Evolutionary conservation across 768 basidiomycete species (phyloP).

Genomic region (Dentipellis sp.): DNA sequence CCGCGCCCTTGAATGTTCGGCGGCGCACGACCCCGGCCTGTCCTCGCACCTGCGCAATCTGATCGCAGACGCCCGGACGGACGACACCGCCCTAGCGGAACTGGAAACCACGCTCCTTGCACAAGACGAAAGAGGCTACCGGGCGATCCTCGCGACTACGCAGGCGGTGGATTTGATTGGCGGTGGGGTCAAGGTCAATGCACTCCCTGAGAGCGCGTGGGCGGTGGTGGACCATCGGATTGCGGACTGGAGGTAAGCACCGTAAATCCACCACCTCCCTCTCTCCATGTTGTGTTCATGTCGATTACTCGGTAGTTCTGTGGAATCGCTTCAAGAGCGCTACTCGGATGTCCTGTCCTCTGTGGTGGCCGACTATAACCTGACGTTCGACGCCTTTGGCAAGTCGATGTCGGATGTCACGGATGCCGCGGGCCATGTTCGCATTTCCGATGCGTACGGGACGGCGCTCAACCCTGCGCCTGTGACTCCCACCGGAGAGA

Average conservation of each 20-base stretch:
- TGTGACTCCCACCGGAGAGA: constrained; percentile 28
- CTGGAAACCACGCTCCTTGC: constrained; percentile 22
- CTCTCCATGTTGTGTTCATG: background rate
- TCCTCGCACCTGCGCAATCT: constrained; percentile 14
- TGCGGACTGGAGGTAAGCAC: constrained; percentile 18
- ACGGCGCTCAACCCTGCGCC: constrained; percentile 29
- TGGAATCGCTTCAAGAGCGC: constrained; percentile 20
- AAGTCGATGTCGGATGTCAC: constrained; percentile 3
- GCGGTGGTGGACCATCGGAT: constrained; percentile 20
- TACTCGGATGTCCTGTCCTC: constrained; percentile 18
- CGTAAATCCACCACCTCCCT: no score
- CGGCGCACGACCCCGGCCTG: constrained; percentile 15
- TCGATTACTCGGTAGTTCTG: constrained; percentile 15
- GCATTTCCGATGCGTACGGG: constrained; percentile 26
- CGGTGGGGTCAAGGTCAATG: constrained; percentile 35
- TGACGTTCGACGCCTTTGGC: constrained; percentile 32
- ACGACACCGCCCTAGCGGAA: constrained; percentile 15
- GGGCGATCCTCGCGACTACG: constrained; percentile 25
- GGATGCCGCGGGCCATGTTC: constrained; percentile 24
- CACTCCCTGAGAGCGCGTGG: constrained; percentile 29
- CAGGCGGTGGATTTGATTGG: constrained; percentile 37
- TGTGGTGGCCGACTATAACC: constrained; percentile 26
- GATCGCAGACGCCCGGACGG: constrained; percentile 10
- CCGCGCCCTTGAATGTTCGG: background rate
- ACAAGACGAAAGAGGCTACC: constrained; percentile 13